Base-by-base conservation (phyloP, 495 filamentous ascomycete genomes). In the Penicillium verhagenii region DNA sequence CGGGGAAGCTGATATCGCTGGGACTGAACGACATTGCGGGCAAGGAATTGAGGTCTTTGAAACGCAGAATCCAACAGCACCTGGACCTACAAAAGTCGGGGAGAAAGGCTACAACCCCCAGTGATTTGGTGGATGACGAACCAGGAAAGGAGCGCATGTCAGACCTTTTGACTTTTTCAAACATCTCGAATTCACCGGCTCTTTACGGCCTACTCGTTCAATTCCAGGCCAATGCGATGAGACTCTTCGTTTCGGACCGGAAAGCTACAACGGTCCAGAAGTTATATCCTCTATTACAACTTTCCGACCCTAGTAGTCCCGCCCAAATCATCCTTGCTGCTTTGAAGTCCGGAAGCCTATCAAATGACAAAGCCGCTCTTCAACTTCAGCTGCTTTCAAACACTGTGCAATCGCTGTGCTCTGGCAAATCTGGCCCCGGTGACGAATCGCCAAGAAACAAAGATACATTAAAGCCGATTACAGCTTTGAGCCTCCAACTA, bases 331-430 rank as follows among this genome's bases (percentile, higher is more conserved):
- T 92, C 14, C 47, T 81, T 16, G 53, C 69, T 2, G 79, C 81
- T 16, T 70, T 82, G 1, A 74, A 82, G 52, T 42, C 57, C 8
- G 57, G 75, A 62, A 45, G 59, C 13, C 65, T 78, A 6, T 70
- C 81, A 14, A 62, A 68, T 16, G 79, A 75, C 11, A 94, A 89
- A 66, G 78, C 80, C 37, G 82, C 84, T 4, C 76, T 82, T 9
- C 87, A 92, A 57, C 70, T 96, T 11, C 88, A 95, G 49, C 72
- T 76, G 0, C 63, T 92, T 3, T 82, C 89, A 0, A 88, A 90
- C 59, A 79, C 74, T 4, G 66, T 93, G 1, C 69, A 92, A 0
- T 81, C 85, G 4, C 61, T 93, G 1, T 80, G 82, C 51, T 82
- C 87, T 8, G 53, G 53, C 18, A 47, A 60, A 20, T 54, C 65